Percentiles rank a stretch among this genome's conserved stretches.
These are phyloP conservation scores for Aureoboletus auriporus DNA, from an alignment of 768 basidiomycete genomes.

Conservation along the genomic window DNA sequence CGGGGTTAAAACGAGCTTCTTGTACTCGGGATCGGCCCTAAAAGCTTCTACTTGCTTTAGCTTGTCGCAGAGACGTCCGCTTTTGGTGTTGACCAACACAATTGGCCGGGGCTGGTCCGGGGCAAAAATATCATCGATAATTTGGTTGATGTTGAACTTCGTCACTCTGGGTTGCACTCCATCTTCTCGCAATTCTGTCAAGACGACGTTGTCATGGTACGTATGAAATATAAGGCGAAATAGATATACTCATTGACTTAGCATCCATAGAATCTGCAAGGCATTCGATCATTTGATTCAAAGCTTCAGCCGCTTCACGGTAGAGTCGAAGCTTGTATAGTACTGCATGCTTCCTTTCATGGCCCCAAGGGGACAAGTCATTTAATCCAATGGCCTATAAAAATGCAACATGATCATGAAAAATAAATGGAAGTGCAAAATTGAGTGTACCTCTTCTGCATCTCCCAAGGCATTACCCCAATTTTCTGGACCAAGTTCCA, in stretches of 20 bases:
- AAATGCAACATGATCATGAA: not conserved
- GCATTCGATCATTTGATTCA: slow-evolving; percentile 1
- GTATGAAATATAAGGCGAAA: not conserved
- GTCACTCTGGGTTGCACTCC: slow-evolving; percentile 5
- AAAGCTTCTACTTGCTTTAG: slow-evolving; percentile 6
- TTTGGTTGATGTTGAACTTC: not conserved
- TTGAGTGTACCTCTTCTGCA: slow-evolving; percentile 10
- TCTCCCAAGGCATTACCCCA: slow-evolving; percentile 8
- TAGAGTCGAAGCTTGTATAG: not conserved
- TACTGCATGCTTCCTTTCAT: slow-evolving; percentile 11
- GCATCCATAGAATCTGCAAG: slow-evolving; percentile 1
- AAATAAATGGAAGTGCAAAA: not conserved
- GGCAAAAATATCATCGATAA: not conserved
- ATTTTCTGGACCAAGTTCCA: not conserved
- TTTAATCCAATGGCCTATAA: slow-evolving; percentile 14
- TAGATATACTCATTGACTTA: slow-evolving; percentile 1
- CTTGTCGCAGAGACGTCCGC: slow-evolving; percentile 12
- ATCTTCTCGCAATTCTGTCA: slow-evolving; percentile 4
- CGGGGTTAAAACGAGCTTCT: slow-evolving; percentile 8
- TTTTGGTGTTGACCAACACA: slow-evolving; percentile 13
- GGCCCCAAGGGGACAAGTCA: slow-evolving; percentile 12
- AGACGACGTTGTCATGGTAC: not conserved
- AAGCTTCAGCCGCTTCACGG: slow-evolving; percentile 12
- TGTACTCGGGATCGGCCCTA: slow-evolving; percentile 11
- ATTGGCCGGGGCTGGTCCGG: slow-evolving; percentile 4